Conservation (phyloP, 1,139 yeast genomes). For the Nakaseomyces uthaithaninus region DNA sequence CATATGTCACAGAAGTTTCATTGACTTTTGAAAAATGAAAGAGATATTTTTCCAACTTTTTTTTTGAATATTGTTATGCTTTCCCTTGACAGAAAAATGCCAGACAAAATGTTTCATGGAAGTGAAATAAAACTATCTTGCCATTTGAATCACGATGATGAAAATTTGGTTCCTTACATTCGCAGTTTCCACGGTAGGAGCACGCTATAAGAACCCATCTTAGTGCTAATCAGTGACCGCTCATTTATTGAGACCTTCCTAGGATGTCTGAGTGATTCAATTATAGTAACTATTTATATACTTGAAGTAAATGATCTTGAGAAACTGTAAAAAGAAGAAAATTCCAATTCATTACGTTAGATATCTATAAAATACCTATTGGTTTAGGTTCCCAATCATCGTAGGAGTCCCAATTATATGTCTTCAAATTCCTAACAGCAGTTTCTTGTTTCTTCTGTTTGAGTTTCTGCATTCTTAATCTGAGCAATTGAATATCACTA, state of each 20-base stretch:
- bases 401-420: conserved; percentile 11
- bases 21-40: not conserved
- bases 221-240: conserved; percentile 77
- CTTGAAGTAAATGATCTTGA: no score
- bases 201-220: conserved; percentile 74
- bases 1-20: conserved; percentile 7
- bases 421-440: conserved; percentile 6
- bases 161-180: conserved; percentile 62
- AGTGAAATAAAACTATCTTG: not conserved
- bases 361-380: conserved; percentile 34
- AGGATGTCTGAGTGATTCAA: conserved; percentile 48
- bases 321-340: no score
- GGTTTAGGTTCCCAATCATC: conserved; percentile 41
- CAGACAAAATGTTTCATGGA: not conserved
- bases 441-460: conserved; percentile 8
- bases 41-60: not conserved
- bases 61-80: not conserved
- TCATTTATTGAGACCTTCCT: conserved; percentile 44
- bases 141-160: conserved; percentile 46
- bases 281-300: conserved; percentile 2
- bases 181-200: conserved; percentile 95
- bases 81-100: not conserved
- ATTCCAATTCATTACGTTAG: not conserved
- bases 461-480: conserved; percentile 9
- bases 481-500: not conserved